Conservation (phyloP, 345 rosid species). For the Eutrema heterophyllum region DNA sequence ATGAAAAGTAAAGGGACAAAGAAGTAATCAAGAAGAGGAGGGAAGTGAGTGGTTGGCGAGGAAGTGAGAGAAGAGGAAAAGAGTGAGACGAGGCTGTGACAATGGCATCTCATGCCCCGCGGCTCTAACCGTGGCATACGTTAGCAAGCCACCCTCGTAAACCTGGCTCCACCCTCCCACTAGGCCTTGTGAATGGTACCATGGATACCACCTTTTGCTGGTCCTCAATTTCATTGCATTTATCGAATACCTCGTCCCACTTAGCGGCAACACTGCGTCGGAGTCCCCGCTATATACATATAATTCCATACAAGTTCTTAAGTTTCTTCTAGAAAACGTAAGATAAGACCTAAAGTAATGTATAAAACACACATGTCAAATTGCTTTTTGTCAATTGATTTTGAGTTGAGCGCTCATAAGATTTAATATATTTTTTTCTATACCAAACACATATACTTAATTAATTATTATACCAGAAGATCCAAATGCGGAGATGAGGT, state of each 20-base stretch:
- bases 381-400: not conserved
- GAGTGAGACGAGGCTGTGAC: slow-evolving; percentile 46
- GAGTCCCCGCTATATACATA: slow-evolving; percentile 71
- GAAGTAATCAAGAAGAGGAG: slow-evolving; percentile 14
- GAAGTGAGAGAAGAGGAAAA: slow-evolving; percentile 43
- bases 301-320: not conserved
- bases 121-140: slow-evolving; percentile 59
- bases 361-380: not conserved
- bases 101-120: slow-evolving; percentile 74
- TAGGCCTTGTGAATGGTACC: slow-evolving; percentile 57
- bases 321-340: too few species aligned
- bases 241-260: slow-evolving; percentile 86
- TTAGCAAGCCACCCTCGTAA: slow-evolving; percentile 42
- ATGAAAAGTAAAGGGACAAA: not conserved
- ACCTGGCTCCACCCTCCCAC: slow-evolving; percentile 96
- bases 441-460: not conserved
- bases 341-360: not conserved
- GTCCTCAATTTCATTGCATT: slow-evolving; percentile 71
- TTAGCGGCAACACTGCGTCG: slow-evolving; percentile 77
- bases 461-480: slow-evolving; percentile 50
- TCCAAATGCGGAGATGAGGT: slow-evolving; percentile 70
- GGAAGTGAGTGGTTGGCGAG: slow-evolving; percentile 31
- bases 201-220: slow-evolving; percentile 71
- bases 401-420: not conserved
- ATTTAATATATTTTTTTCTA: not conserved